Evolutionary conservation across 2,329 filamentous ascomycete species (phyloP).

Genomic region (Colletotrichum coccodes): DNA sequence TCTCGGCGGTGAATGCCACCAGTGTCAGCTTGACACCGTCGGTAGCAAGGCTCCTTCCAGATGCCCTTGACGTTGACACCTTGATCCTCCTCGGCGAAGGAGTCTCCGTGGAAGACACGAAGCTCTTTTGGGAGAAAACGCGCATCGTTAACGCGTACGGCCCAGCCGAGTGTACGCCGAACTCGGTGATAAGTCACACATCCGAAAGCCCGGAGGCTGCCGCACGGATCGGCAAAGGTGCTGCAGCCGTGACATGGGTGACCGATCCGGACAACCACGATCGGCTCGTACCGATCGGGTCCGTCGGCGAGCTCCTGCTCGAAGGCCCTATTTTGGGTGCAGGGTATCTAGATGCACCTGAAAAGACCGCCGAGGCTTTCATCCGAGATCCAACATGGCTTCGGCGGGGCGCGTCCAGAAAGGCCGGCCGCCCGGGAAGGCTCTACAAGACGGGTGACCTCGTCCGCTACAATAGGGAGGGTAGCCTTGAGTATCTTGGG

Average conservation of each 20-base stretch:
- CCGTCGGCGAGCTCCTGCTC: constrained; percentile 19
- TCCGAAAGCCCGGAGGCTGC: neutral
- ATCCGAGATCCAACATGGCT: neutral
- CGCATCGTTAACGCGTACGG: neutral
- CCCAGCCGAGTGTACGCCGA: neutral
- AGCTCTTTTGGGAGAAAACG: neutral
- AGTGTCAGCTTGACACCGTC: neutral
- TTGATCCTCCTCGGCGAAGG: neutral
- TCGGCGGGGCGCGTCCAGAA: constrained; percentile 33
- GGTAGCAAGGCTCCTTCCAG: neutral
- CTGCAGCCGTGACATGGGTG: constrained; percentile 41
- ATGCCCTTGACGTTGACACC: neutral
- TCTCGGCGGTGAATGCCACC: neutral
- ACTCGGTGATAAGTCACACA: neutral
- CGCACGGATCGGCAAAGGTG: constrained; percentile 25
- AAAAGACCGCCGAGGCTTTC: constrained; percentile 37
- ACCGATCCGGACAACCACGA: constrained; percentile 38
- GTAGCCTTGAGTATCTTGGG: constrained; percentile 36
- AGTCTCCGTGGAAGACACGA: neutral
- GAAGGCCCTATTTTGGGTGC: constrained; percentile 20
- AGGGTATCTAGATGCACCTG: constrained; percentile 23
- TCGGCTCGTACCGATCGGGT: constrained; percentile 40
- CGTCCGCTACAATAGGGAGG: constrained; percentile 42
- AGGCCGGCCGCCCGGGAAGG: constrained; percentile 34
- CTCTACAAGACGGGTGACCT: constrained; percentile 55